These are phyloP conservation scores for Glycine tomentella DNA, from an alignment of 306 rosid genomes.

Conservation along the genomic window DNA sequence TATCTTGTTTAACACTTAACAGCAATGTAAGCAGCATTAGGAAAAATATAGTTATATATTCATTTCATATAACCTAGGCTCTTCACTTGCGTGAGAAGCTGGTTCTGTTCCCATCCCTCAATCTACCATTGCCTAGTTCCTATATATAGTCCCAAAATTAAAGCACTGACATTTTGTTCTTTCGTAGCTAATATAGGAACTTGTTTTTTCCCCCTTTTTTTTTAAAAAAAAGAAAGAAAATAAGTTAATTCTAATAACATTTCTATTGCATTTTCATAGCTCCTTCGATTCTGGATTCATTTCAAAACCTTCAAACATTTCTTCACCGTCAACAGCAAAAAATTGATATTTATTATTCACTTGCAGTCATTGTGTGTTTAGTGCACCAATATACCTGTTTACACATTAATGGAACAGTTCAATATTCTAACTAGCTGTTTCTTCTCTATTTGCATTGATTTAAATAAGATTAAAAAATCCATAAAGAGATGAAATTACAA, in stretches of 20 bases:
- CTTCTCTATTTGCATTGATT: background rate
- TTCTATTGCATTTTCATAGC: constrained; percentile 7
- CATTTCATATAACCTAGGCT: constrained; percentile 23
- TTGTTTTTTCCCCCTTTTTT: background rate
- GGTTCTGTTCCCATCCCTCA: background rate
- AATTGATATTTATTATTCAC: constrained; percentile 41
- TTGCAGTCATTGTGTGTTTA: constrained; percentile 44
- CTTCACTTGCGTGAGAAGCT: constrained; percentile 36
- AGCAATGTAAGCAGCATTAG: constrained; percentile 1
- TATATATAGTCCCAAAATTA: background rate
- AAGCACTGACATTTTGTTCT: background rate
- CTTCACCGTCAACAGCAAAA: too few species aligned
- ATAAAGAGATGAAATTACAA: too few species aligned
- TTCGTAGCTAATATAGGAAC: background rate
- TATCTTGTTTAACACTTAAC: background rate
- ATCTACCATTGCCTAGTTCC: constrained; percentile 10
- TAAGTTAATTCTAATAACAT: constrained; percentile 30
- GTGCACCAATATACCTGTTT: constrained; percentile 61
- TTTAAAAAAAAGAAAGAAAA: background rate
- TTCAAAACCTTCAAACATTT: constrained; percentile 38
- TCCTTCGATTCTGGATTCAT: constrained; percentile 31
- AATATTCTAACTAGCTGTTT: constrained; percentile 6
- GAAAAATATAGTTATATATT: background rate
- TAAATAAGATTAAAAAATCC: background rate
- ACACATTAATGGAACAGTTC: constrained; percentile 21